These are phyloP conservation scores for Trypanosoma avium DNA, from an alignment of 208 protist species.

Conservation along the genomic window DNA sequence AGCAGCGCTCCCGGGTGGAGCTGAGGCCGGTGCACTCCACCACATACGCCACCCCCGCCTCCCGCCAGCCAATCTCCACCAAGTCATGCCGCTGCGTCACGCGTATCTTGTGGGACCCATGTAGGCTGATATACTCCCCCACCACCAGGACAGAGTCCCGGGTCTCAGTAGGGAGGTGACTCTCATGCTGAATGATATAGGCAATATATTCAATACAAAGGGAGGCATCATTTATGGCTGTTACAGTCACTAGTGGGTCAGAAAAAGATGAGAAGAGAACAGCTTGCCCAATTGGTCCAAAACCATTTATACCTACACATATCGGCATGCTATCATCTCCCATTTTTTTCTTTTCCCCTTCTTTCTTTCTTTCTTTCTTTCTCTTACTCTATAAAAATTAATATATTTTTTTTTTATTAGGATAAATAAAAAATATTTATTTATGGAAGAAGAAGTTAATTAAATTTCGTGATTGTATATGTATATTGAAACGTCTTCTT, in stretches of 20 bases:
- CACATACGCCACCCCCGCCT: constrained; percentile 90
- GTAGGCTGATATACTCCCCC: constrained; percentile 46
- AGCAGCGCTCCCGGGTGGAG: constrained; percentile 87
- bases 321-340: constrained; percentile 20
- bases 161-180: constrained; percentile 57
- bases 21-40: constrained; percentile 98
- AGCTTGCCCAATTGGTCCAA: constrained; percentile 94
- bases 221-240: constrained; percentile 96
- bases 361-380: not conserved
- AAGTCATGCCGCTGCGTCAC: constrained; percentile 71
- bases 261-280: constrained; percentile 86
- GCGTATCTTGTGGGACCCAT: constrained; percentile 38
- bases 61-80: constrained; percentile 90
- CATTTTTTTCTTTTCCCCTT: constrained; percentile 2
- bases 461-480: no score
- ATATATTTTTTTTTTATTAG: not conserved
- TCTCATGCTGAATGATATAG: constrained; percentile 94
- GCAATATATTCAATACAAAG: constrained; percentile 93
- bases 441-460: no score
- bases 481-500: no score
- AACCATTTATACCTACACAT: constrained; percentile 95
- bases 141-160: constrained; percentile 31
- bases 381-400: not conserved
- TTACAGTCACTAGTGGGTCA: constrained; percentile 68
- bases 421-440: no score